Base-by-base conservation (phyloP, 805 yeast genomes). In the Wickerhamiella spandovensis region DNA sequence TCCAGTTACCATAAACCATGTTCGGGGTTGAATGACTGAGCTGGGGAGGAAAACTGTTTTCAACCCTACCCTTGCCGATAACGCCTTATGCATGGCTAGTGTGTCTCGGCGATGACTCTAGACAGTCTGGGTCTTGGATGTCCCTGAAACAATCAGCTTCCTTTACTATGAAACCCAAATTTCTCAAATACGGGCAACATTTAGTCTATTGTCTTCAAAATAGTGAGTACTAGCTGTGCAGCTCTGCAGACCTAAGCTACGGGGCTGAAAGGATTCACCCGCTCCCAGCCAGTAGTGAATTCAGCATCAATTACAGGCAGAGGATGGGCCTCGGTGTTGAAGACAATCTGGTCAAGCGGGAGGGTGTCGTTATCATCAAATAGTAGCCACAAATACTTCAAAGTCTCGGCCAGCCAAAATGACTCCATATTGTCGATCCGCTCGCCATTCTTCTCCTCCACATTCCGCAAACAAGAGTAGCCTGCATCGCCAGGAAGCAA, bases 261-360 rank as follows among this genome's bases (percentile, higher is more conserved):
- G 23, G 22, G 15, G 7, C 7, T 32, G 28, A 13, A 44, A 2
- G 46, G 46, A 28, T 28, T 43, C 8, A 12, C 17, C n/a, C 49
- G 49, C 35, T 39, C 24, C 50, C 50, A 48, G 30, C 50, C 50
- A 9, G 50, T 48, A 3, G 28, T 43, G 23, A 47, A 52, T 8
- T n/a, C 30, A 6, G 37, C 22, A 15, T 44, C 42, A 20, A 52
- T 28, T 7, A 52, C 48, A 6, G 56, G 56, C n/a, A 80, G 66
- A 1, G 83, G 77, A 61, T 80, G 86, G 0, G 84, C 85, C 53
- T 79, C 81, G 1, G 81, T 74, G 48, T 80, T 79, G 55, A 73
- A 72, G 0, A 80, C 75, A 61, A 70, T 77, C 38, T 78, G 76
- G 56, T 77, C 79, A 51, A 76, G 61, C 43, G 73, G 69, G 61